Conservation (phyloP, 495 filamentous ascomycete species). For the Trichocladium uniseriatum region DNA sequence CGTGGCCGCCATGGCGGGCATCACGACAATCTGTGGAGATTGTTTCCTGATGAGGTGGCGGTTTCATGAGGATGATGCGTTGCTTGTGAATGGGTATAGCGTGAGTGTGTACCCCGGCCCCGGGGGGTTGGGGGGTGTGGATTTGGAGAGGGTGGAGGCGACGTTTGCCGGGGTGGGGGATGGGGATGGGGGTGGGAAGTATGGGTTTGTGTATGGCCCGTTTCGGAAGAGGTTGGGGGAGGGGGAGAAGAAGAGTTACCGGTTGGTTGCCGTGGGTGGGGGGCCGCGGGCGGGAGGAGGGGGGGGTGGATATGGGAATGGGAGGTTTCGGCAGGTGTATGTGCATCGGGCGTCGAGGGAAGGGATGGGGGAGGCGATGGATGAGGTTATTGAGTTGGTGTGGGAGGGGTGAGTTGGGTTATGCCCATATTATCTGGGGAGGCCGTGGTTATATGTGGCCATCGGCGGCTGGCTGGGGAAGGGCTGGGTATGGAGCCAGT, state of each 20-base stretch:
- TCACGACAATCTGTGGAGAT: slow-evolving; percentile 47
- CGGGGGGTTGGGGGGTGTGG: slow-evolving; percentile 35
- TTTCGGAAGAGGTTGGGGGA: slow-evolving; percentile 28
- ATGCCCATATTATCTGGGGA: too few relatives aligned
- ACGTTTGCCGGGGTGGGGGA: slow-evolving; percentile 40
- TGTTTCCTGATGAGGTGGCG: slow-evolving; percentile 56
- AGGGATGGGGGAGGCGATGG: slow-evolving; percentile 5
- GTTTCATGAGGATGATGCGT: slow-evolving; percentile 47
- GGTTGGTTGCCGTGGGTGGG: slow-evolving; percentile 9
- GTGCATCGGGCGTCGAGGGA: slow-evolving; percentile 12
- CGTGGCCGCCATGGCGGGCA: slow-evolving; percentile 50
- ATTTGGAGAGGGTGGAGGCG: slow-evolving; percentile 50
- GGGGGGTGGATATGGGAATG: neutral
- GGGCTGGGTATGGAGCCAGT: neutral
- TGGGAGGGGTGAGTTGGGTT: slow-evolving; percentile 19
- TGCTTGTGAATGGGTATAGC: slow-evolving; percentile 56
- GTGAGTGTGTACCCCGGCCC: slow-evolving; percentile 47
- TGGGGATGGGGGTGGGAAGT: slow-evolving; percentile 25
- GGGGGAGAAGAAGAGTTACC: slow-evolving; percentile 31
- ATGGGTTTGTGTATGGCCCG: slow-evolving; percentile 44
- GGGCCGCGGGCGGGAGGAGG: neutral
- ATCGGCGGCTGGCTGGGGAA: too few relatives aligned
- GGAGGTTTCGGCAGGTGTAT: slow-evolving; percentile 22
- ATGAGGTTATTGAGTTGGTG: slow-evolving; percentile 29
- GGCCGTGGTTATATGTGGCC: too few relatives aligned